Base-by-base conservation (phyloP, 768 basidiomycete genomes). In the Hygrophorus pudorinus region DNA sequence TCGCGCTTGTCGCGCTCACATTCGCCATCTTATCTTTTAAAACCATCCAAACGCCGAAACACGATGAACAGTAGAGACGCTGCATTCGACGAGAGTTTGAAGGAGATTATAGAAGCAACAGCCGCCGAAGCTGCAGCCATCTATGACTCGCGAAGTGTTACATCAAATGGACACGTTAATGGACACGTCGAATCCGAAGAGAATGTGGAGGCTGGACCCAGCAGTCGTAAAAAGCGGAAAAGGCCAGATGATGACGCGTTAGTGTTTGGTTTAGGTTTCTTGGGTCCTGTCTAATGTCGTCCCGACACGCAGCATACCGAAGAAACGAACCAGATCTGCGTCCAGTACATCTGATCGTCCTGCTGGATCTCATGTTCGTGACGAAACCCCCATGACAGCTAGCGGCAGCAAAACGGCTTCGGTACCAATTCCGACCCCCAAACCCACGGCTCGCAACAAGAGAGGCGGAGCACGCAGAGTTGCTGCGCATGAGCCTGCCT, bases 21-120 rank as follows among this genome's bases (percentile, higher is more conserved):
- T 60, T 87, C 82, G 18, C 87, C 83, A 2, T 67, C 68, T 7
- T 52, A 63, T 16, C 56, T 72, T 29, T 79, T 78, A 49, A 78
- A 79, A 54, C 72, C 76, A n/a, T 73, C 85, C 32, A 94, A 92
- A 65, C 79, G 89, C 42, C 74, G 96, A 48, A 91, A 89, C 54
- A 99, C 96, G 41, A 94, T 99, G 91, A 98, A 98, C 61, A 93
- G 89, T 56, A 72, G 94, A 46, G 94, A 96, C 60, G 89, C 93
- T 12, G 84, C 81, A 10, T 93, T 91, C 58, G 93, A 94, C 58
- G 86, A 92, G 57, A 89, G 81, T 57, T 59, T 86, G 45, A 81
- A 84, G 59, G 82, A 84, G 55, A 66, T 85, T 42, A 79, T 87
- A 41, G 79, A 83, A 53, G 77, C 76, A 31, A 81, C 81, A 14